Conservation (phyloP, 163 green algal genomes). For the Volvox carteri region DNA sequence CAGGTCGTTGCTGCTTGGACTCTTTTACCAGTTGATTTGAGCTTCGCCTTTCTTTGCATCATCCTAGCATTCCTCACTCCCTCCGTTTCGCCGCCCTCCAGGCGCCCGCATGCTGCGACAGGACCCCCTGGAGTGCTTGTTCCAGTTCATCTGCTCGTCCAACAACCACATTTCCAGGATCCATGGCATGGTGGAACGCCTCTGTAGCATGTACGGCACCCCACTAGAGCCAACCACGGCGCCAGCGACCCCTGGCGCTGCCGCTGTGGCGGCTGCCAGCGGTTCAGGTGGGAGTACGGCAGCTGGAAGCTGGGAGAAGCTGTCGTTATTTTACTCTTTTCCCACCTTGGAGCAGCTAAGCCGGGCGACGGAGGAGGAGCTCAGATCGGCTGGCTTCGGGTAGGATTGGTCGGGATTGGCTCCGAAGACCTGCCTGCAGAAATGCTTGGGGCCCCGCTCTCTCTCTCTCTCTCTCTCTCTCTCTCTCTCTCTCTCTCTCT, state of each 20-base stretch:
- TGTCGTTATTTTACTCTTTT: constrained; percentile 83
- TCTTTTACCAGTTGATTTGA: no score
- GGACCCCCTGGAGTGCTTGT: constrained; percentile 94
- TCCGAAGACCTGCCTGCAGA: no score
- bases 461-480: no score
- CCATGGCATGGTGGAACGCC: constrained; percentile 93
- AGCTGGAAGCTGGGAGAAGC: background rate
- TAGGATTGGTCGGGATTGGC: no score
- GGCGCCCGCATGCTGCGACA: constrained; percentile 91
- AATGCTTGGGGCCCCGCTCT: no score
- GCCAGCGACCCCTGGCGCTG: no score
- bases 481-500: no score
- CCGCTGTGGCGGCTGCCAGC: no score
- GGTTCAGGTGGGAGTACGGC: constrained; percentile 5
- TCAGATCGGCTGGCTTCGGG: constrained; percentile 90
- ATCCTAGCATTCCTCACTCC: no score
- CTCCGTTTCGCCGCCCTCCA: constrained; percentile 25
- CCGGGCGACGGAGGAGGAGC: constrained; percentile 83
- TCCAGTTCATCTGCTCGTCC: constrained; percentile 95
- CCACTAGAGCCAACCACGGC: constrained; percentile 47
- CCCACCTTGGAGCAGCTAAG: constrained; percentile 90
- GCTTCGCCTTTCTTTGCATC: no score
- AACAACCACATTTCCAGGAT: constrained; percentile 99
- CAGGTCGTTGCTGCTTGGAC: no score
- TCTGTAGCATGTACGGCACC: constrained; percentile 88